phyloP scores from a whole-genome alignment of 129 eudicot species.

The Mikania micrantha region DNA sequence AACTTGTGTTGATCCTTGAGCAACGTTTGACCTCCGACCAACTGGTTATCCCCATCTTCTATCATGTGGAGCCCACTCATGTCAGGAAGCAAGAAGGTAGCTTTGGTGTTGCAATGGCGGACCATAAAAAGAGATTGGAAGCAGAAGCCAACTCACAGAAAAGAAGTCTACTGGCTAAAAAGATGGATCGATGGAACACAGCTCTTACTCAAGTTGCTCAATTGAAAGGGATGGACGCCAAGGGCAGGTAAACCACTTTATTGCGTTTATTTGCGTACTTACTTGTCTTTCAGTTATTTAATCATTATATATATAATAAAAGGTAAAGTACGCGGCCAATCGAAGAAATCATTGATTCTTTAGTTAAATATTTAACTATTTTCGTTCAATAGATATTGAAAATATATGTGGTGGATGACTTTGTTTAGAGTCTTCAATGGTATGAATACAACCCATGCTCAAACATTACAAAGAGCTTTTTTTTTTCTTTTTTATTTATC shows the following conservation, averaged over 20 bases:
- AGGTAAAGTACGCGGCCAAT: no score
- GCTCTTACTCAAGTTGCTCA: slow-evolving; percentile 15
- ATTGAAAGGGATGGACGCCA: neutral
- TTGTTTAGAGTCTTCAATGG: no score
- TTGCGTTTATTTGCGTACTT: no score
- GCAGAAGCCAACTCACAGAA: neutral
- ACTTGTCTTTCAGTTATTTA: no score
- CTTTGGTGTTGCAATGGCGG: neutral
- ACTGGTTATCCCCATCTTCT: slow-evolving; percentile 15
- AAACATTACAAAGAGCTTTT: no score
- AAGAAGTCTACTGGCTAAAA: neutral
- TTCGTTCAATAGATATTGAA: no score
- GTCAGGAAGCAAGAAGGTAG: neutral
- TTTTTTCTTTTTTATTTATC: no score
- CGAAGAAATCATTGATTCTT: no score
- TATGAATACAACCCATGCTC: no score
- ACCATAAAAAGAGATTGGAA: neutral
- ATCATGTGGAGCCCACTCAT: slow-evolving; percentile 12
- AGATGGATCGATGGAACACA: neutral
- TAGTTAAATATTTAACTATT: no score
- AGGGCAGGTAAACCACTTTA: neutral
- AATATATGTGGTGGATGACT: no score
- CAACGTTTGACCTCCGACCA: neutral
- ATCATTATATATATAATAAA: no score
- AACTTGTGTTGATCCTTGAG: slow-evolving; percentile 8